A percentile compares a stretch with the other conserved stretches of the same genome.
Conservation (phyloP, 75 land plant genomes). For the Cupressus sempervirens region DNA sequence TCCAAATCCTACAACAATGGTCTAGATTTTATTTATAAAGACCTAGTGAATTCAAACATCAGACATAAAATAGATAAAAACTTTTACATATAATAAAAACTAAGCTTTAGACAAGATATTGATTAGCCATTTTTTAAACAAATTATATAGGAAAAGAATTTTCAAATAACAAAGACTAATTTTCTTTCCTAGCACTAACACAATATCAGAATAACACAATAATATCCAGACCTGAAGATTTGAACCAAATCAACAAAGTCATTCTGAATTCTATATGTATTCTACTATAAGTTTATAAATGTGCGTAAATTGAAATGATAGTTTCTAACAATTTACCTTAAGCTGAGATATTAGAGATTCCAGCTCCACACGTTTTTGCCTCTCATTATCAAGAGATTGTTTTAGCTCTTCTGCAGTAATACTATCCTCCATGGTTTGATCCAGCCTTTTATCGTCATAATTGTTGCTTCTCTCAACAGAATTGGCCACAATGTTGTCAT, state of each 20-base stretch:
- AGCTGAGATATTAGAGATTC: constrained; percentile 45
- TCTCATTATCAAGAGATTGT: constrained; percentile 40
- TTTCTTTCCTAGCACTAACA: background rate
- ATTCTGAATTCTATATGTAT: background rate
- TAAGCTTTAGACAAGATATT: background rate
- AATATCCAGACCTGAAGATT: background rate
- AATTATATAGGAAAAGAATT: background rate
- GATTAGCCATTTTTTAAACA: background rate
- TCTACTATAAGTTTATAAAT: background rate
- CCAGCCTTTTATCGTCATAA: constrained; percentile 4
- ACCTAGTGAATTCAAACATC: background rate
- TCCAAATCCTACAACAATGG: background rate
- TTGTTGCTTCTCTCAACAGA: constrained; percentile 1
- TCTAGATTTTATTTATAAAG: background rate
- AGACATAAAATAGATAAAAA: background rate
- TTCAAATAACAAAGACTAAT: background rate
- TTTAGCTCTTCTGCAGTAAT: constrained; percentile 32
- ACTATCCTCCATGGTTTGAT: background rate
- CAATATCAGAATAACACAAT: background rate
- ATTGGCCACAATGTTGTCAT: constrained; percentile 12
- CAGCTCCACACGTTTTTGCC: constrained; percentile 40
- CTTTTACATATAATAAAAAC: background rate
- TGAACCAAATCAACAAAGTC: background rate
- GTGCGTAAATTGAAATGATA: background rate
- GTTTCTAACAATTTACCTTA: constrained; percentile 34